These are phyloP conservation scores for Metarhizium rileyi DNA, from an alignment of 2,329 filamentous ascomycete species.

Conservation along the genomic window DNA sequence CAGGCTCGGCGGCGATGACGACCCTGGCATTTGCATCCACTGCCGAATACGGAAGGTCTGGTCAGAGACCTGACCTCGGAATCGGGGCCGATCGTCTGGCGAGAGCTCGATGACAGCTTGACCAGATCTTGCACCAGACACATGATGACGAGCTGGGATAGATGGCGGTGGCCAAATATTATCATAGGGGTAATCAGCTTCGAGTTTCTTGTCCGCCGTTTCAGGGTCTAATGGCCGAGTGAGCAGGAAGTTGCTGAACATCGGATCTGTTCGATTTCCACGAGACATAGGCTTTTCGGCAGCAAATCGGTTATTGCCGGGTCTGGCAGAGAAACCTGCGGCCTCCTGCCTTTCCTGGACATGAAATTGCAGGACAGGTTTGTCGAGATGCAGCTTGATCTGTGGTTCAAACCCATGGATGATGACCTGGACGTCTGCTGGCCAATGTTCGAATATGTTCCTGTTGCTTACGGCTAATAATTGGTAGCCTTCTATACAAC, in stretches of 20 bases:
- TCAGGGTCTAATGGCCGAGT: constrained; percentile 39
- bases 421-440: constrained; percentile 52
- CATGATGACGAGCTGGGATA: constrained; percentile 54
- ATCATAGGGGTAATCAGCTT: constrained; percentile 31
- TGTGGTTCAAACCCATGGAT: constrained; percentile 65
- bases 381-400: constrained; percentile 63
- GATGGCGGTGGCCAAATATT: constrained; percentile 67
- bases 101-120: constrained; percentile 15
- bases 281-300: constrained; percentile 44
- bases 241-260: constrained; percentile 61
- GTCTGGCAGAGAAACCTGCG: constrained; percentile 12
- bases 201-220: constrained; percentile 21
- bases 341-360: constrained; percentile 14
- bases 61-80: constrained; percentile 52
- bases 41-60: constrained; percentile 63
- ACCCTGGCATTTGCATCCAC: constrained; percentile 59
- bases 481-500: constrained; percentile 72
- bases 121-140: constrained; percentile 24
- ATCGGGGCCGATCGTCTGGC: constrained; percentile 31
- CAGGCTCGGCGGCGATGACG: constrained; percentile 16
- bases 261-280: constrained; percentile 32
- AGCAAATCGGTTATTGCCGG: constrained; percentile 30
- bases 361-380: constrained; percentile 54
- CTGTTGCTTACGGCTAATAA: constrained; percentile 55
- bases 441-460: constrained; percentile 52